Conservation (phyloP, 257 asterid species). For the Cynanchum wilfordii region DNA sequence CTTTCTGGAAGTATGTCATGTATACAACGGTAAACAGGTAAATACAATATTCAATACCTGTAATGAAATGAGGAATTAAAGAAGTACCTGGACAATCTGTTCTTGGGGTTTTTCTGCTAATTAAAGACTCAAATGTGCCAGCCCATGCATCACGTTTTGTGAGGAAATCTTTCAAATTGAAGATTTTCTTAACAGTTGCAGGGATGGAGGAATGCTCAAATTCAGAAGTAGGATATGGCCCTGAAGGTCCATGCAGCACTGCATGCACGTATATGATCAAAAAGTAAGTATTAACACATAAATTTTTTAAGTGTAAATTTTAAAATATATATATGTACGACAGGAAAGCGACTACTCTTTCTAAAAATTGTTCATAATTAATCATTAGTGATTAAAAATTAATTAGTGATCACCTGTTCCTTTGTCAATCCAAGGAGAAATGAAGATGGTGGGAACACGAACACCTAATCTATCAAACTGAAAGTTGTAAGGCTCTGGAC, state of each 20-base stretch:
- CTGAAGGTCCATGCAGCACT: slow-evolving; percentile 62
- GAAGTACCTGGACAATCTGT: slow-evolving; percentile 60
- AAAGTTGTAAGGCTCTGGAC: slow-evolving; percentile 57
- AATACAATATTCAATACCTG: too few relatives aligned
- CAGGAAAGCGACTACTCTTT: too few relatives aligned
- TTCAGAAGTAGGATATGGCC: slow-evolving; percentile 58
- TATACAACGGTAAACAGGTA: too few relatives aligned
- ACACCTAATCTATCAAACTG: slow-evolving; percentile 58
- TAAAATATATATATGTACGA: too few relatives aligned
- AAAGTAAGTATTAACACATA: too few relatives aligned
- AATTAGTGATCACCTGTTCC: slow-evolving; percentile 49
- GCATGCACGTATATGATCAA: too few relatives aligned
- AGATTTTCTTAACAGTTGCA: slow-evolving; percentile 63
- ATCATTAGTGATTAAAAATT: too few relatives aligned
- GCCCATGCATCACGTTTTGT: slow-evolving; percentile 77
- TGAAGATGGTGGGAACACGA: slow-evolving; percentile 60
- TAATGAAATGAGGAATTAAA: not conserved
- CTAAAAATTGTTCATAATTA: too few relatives aligned
- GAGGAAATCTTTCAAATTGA: slow-evolving; percentile 47
- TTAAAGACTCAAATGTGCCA: slow-evolving; percentile 49
- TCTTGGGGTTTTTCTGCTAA: slow-evolving; percentile 47
- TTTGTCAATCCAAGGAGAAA: slow-evolving; percentile 72
- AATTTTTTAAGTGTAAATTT: too few relatives aligned
- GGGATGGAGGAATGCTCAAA: slow-evolving; percentile 71
- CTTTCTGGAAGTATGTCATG: slow-evolving; percentile 28